Evolutionary conservation across 768 basidiomycete species (phyloP).

Genomic region (Lyophyllum decastes): DNA sequence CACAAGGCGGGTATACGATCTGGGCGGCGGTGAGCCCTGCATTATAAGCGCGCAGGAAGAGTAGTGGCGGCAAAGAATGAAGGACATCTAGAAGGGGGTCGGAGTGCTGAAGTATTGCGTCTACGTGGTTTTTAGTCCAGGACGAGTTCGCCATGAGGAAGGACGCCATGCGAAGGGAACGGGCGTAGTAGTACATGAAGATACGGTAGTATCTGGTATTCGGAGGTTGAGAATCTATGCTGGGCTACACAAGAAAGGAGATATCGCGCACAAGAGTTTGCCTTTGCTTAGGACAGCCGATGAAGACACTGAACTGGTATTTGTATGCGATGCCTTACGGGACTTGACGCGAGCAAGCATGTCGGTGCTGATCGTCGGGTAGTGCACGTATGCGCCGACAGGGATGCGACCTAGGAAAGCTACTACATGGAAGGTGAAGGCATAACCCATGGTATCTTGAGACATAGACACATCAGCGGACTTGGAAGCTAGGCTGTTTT

Average conservation of each 20-base stretch:
- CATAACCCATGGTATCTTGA: slow-evolving; percentile 96
- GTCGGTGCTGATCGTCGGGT: slow-evolving; percentile 92
- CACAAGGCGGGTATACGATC: slow-evolving; percentile 92
- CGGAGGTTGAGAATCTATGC: background rate
- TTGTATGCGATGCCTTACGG: slow-evolving; percentile 62
- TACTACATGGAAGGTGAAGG: slow-evolving; percentile 87
- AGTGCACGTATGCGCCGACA: slow-evolving; percentile 92
- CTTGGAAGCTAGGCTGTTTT: background rate
- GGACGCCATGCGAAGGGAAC: slow-evolving; percentile 68
- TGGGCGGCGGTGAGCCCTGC: slow-evolving; percentile 30
- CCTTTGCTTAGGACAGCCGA: slow-evolving; percentile 53
- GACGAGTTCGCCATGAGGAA: slow-evolving; percentile 94
- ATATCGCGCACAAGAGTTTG: slow-evolving; percentile 57
- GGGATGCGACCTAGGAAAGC: slow-evolving; percentile 63
- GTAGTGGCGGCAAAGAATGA: slow-evolving; percentile 44
- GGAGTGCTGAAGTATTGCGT: slow-evolving; percentile 63
- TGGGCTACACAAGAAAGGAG: background rate
- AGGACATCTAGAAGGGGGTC: slow-evolving; percentile 50
- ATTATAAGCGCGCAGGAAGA: slow-evolving; percentile 28
- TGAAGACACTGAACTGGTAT: slow-evolving; percentile 55
- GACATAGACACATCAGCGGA: slow-evolving; percentile 7
- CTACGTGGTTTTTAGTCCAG: slow-evolving; percentile 89
- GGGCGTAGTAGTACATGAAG: slow-evolving; percentile 82
- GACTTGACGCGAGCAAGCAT: slow-evolving; percentile 84
- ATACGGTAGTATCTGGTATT: slow-evolving; percentile 78